These are phyloP conservation scores for Didymella arachidicola DNA, from an alignment of 2,329 filamentous ascomycete species.

Conservation along the genomic window DNA sequence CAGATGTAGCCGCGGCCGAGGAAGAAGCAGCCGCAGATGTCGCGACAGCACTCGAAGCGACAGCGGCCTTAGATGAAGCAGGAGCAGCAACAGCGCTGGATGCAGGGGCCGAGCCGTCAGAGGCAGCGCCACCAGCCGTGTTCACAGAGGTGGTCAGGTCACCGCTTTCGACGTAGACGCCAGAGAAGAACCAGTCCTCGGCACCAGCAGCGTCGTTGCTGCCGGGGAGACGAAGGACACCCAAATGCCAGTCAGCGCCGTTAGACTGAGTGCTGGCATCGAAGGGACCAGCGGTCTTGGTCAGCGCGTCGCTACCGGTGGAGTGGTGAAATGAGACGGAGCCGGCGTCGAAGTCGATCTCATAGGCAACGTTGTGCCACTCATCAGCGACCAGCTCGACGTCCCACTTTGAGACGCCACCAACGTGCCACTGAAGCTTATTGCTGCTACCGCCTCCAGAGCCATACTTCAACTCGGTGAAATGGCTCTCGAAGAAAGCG, in stretches of 20 bases:
- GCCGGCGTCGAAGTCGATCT: conserved; percentile 70
- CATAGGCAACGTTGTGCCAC: conserved; percentile 80
- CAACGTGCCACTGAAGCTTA: conserved; percentile 70
- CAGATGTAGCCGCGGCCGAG: conserved; percentile 5
- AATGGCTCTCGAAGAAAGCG: conserved; percentile 72
- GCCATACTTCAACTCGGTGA: conserved; percentile 76
- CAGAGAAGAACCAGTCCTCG: conserved; percentile 77
- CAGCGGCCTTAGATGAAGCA: conserved; percentile 18
- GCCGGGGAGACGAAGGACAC: conserved; percentile 70
- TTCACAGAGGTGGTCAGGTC: conserved; percentile 45
- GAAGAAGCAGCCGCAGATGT: conserved; percentile 10
- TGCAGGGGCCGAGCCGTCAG: conserved; percentile 16
- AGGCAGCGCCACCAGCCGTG: conserved; percentile 26
- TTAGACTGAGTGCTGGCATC: conserved; percentile 68
- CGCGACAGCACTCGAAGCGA: conserved; percentile 13
- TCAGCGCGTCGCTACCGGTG: conserved; percentile 65
- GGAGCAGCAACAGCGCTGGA: conserved; percentile 19
- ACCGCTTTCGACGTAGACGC: conserved; percentile 73
- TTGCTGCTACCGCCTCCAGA: conserved; percentile 58
- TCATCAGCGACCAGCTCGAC: conserved; percentile 67
- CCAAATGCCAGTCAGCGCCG: conserved; percentile 76
- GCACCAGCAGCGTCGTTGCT: conserved; percentile 59
- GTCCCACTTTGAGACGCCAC: conserved; percentile 68
- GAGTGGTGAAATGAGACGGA: conserved; percentile 76
- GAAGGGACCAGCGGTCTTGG: conserved; percentile 67